Percentiles rank a stretch among this genome's conserved stretches.
These are phyloP conservation scores for Aspergillus steynii DNA, from an alignment of 495 filamentous ascomycete genomes.

Conservation along the genomic window DNA sequence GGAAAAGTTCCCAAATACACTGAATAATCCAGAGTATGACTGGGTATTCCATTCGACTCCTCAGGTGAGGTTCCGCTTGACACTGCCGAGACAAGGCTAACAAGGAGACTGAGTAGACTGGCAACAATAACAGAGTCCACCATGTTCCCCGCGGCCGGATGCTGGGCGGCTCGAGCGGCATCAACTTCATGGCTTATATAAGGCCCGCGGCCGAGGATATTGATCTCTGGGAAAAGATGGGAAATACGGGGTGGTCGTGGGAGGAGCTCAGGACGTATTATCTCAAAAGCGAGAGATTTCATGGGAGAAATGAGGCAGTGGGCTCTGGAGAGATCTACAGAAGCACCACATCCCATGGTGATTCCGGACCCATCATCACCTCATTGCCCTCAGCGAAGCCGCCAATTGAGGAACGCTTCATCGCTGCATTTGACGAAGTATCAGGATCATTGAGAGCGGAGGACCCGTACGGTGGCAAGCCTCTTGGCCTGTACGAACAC, in stretches of 20 bases:
- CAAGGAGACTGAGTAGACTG: constrained; percentile 6
- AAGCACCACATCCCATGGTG: background rate
- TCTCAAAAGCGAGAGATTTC: constrained; percentile 16
- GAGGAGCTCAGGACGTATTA: constrained; percentile 46
- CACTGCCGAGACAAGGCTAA: background rate
- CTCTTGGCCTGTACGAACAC: background rate
- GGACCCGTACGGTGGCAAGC: constrained; percentile 6
- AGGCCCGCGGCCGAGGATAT: constrained; percentile 29
- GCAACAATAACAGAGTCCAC: constrained; percentile 1
- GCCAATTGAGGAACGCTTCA: constrained; percentile 1
- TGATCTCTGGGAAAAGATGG: constrained; percentile 45
- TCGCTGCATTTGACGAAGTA: constrained; percentile 19
- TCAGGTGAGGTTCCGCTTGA: constrained; percentile 15
- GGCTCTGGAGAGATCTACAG: too few relatives aligned
- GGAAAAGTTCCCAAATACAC: constrained; percentile 1
- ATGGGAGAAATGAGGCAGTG: background rate
- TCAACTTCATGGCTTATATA: constrained; percentile 38
- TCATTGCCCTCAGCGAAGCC: constrained; percentile 8
- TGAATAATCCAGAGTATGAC: constrained; percentile 26
- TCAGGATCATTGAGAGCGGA: constrained; percentile 22
- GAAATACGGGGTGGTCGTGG: constrained; percentile 45
- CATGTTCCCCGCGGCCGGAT: constrained; percentile 21
- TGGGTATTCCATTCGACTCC: constrained; percentile 21
- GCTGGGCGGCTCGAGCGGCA: constrained; percentile 21
- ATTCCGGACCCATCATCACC: background rate